Base-by-base conservation (phyloP, 257 asterid species). In the Solanum chilense region DNA sequence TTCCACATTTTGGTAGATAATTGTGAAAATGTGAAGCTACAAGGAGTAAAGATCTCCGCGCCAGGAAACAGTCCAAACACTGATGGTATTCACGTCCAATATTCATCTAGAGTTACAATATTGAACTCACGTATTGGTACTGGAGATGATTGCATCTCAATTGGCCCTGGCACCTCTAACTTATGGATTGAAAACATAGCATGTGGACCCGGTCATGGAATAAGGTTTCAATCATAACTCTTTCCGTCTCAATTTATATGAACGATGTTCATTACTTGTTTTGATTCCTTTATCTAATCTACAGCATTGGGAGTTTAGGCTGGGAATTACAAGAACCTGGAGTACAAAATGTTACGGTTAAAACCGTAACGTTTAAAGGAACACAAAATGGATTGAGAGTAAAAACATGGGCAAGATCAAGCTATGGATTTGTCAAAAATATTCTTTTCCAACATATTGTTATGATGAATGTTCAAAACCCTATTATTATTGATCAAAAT, bases 361-460 rank as follows among this genome's bases (percentile, higher is more conserved):
- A 77, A 44, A 77, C 84, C 4, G 84, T 77, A 23, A 44, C 41
- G 6, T 77, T 44, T 39, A 77, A 39, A 25, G 84, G 64, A 77
- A 77, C 84, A 77, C 64, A 77, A 77, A 77, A 77, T 44, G 84
- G 84, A 14, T 77, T 77, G 64, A 77, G 84, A 77, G 84, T 77
- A 77, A 77, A 77, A 77, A 77, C 84, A 77, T 77, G 84, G 84
- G 84, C 84, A 44, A 77, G 84, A 77, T 44, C 84, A 77, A 77
- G 84, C 84, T 44, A 77, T 77, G 84, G 39, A 45, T 77, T 77
- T 16, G 84, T 77, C 84, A 77, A 11, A 25, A 29, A 77, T 44
- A 29, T 77, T 44, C 41, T 77, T 49, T 77, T 77, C 16, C 84
- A 77, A 58, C 62, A 77, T 25, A 44, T 77, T 2, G 41, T 77